Evolutionary conservation across 1,284 basidiomycete genomes (phyloP).

Genomic region (Melampsora occidentalis): DNA sequence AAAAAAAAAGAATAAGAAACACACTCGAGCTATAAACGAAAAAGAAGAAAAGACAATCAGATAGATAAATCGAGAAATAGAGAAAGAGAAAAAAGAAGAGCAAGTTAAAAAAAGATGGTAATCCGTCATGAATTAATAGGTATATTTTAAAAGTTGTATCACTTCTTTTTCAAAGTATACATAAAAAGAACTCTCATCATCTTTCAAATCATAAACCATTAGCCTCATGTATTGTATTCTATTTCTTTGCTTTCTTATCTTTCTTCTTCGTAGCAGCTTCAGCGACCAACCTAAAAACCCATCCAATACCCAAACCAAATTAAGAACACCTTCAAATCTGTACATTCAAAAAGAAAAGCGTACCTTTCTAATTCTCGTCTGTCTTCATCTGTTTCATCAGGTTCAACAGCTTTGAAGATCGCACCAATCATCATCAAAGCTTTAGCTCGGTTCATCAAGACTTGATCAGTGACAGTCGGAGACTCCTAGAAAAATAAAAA

Average conservation of each 20-base stretch:
- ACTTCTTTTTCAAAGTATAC: too few relatives aligned
- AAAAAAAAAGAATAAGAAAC: too few relatives aligned
- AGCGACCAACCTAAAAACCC: slow-evolving; percentile 53
- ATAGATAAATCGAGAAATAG: too few relatives aligned
- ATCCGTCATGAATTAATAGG: too few relatives aligned
- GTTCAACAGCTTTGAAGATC: slow-evolving; percentile 75
- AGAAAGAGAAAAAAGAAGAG: too few relatives aligned
- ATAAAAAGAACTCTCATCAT: too few relatives aligned
- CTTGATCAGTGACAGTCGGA: slow-evolving; percentile 65
- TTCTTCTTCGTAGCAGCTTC: slow-evolving; percentile 56
- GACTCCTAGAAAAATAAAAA: slow-evolving; percentile 55
- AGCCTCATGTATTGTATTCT: not conserved
- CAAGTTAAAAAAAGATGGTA: too few relatives aligned
- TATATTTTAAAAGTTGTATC: too few relatives aligned
- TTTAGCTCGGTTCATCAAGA: slow-evolving; percentile 76
- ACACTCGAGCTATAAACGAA: too few relatives aligned
- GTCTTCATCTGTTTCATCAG: slow-evolving; percentile 86
- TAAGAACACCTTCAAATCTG: not conserved
- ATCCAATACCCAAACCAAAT: not conserved
- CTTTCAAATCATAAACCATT: too few relatives aligned
- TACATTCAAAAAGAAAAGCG: not conserved
- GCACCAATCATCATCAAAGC: slow-evolving; percentile 77
- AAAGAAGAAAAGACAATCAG: too few relatives aligned
- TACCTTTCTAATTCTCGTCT: slow-evolving; percentile 75
- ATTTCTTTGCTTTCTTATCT: slow-evolving; percentile 33